Conservation (phyloP, 345 rosid genomes). For the Brassica juncea region DNA sequence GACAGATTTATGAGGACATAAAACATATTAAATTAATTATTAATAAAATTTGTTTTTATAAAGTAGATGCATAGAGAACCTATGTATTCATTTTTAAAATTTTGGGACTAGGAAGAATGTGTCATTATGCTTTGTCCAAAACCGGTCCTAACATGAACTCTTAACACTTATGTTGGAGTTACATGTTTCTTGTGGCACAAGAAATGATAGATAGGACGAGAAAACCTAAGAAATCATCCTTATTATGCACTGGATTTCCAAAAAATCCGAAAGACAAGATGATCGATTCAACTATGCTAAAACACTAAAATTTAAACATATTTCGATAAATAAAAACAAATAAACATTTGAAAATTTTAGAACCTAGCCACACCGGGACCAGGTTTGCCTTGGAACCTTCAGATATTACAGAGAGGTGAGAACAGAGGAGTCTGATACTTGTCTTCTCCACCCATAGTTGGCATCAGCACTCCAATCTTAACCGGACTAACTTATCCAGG, state of each 20-base stretch:
- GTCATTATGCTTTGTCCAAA: neutral
- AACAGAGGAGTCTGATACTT: constrained; percentile 60
- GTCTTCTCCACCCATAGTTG: constrained; percentile 70
- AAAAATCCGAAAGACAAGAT: neutral
- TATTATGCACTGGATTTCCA: neutral
- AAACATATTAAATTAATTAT: neutral
- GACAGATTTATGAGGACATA: neutral
- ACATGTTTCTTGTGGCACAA: constrained; percentile 2
- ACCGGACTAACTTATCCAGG: constrained; percentile 62
- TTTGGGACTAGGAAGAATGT: neutral
- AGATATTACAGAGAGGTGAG: constrained; percentile 52
- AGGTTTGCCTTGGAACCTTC: constrained; percentile 49
- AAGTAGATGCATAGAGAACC: neutral
- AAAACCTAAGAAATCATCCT: constrained; percentile 5
- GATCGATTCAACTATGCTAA: neutral
- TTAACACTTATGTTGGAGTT: neutral
- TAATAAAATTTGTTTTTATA: neutral
- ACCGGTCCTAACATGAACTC: neutral
- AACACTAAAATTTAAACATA: constrained; percentile 10
- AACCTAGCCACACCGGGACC: constrained; percentile 32
- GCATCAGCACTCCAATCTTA: constrained; percentile 68
- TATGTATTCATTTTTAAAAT: neutral
- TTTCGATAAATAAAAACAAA: neutral
- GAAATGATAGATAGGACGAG: neutral
- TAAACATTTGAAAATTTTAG: constrained; percentile 10